Percentiles rank a stretch among this genome's conserved stretches.
Evolutionary conservation across 441 rosid species (phyloP).

Genomic region (Cnidoscolus chayamansa): DNA sequence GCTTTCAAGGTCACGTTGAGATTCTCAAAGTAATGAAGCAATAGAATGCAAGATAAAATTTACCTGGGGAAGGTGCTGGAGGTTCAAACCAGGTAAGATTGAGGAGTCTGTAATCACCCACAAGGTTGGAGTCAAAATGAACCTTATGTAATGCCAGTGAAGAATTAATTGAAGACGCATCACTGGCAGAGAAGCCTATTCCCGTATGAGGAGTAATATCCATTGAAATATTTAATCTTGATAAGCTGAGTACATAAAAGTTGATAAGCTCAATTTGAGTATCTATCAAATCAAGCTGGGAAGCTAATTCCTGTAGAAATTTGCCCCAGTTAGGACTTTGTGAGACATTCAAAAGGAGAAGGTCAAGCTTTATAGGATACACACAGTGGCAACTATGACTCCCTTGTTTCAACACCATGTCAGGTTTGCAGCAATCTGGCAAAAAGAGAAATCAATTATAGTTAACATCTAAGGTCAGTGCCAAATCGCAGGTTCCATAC

Average conservation of each 20-base stretch:
- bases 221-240: conserved; percentile 87
- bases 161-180: conserved; percentile 66
- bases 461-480: conserved; percentile 20
- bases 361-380: conserved; percentile 91
- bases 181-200: conserved; percentile 66
- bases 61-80: conserved; percentile 77
- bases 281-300: conserved; percentile 67
- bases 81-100: conserved; percentile 82
- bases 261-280: conserved; percentile 78
- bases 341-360: conserved; percentile 82
- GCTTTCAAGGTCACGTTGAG: neutral
- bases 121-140: conserved; percentile 54
- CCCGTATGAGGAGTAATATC: conserved; percentile 87
- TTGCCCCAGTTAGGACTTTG: conserved; percentile 58
- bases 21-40: neutral
- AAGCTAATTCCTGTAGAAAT: conserved; percentile 66
- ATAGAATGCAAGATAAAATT: conserved; percentile 6
- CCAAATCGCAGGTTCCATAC: conserved; percentile 1
- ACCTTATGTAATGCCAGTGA: conserved; percentile 68
- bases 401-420: conserved; percentile 71
- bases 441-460: conserved; percentile 25
- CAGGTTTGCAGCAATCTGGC: conserved; percentile 79
- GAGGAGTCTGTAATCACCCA: conserved; percentile 82
- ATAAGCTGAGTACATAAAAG: conserved; percentile 64
- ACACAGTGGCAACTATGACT: conserved; percentile 79